Conservation (phyloP, 768 basidiomycete genomes). For the Leccinum uliginosum region DNA sequence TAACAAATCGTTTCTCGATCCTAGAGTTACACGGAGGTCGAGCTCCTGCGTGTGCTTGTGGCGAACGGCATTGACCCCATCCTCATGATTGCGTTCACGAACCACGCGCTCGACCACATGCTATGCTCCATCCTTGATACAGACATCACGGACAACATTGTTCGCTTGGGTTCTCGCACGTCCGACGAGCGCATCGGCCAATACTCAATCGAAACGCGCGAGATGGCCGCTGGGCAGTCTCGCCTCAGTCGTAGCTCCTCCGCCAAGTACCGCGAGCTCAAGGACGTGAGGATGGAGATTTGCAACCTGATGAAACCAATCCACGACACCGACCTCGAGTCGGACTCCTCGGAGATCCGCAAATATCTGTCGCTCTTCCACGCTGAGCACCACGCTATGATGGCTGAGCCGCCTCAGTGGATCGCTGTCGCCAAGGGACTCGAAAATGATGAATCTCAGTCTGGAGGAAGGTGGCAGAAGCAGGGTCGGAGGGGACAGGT, state of each 20-base stretch:
- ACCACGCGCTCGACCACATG: slow-evolving; percentile 77
- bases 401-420: slow-evolving; percentile 47
- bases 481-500: slow-evolving; percentile 27
- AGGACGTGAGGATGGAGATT: slow-evolving; percentile 44
- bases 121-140: slow-evolving; percentile 61
- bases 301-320: slow-evolving; percentile 41
- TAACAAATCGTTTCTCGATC: neutral
- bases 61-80: slow-evolving; percentile 50
- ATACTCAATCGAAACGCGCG: slow-evolving; percentile 60
- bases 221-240: slow-evolving; percentile 40
- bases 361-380: slow-evolving; percentile 41
- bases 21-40: slow-evolving; percentile 64
- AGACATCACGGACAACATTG: slow-evolving; percentile 55
- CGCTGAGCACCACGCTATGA: slow-evolving; percentile 43
- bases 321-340: slow-evolving; percentile 28
- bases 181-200: slow-evolving; percentile 54
- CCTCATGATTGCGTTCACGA: slow-evolving; percentile 62
- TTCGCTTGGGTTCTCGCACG: slow-evolving; percentile 69
- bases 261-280: slow-evolving; percentile 37
- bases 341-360: slow-evolving; percentile 36
- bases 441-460: slow-evolving; percentile 10
- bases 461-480: slow-evolving; percentile 33
- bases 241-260: slow-evolving; percentile 36
- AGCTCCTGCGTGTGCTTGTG: slow-evolving; percentile 64
- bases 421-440: slow-evolving; percentile 27